Conservation (phyloP, 495 filamentous ascomycete genomes). For the Aspergillus incahuasiensis region DNA sequence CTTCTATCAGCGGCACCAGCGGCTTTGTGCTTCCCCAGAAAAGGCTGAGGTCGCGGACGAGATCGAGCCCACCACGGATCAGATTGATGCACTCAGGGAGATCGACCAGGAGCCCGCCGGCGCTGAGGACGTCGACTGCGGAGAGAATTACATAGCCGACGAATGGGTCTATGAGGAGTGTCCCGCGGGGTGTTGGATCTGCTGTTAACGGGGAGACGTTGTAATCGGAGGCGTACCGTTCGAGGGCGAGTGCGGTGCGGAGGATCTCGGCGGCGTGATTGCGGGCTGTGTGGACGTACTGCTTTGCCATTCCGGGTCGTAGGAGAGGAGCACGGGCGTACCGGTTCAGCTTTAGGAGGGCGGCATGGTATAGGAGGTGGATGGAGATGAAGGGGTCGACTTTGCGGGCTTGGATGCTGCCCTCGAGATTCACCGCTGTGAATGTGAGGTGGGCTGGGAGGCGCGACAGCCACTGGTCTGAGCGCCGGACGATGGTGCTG, state of each 20-base stretch:
- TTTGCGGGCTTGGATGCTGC: constrained; percentile 41
- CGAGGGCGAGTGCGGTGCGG: constrained; percentile 25
- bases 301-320: constrained; percentile 22
- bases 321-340: constrained; percentile 45
- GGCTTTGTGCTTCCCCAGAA: constrained; percentile 32
- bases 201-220: constrained; percentile 17
- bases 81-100: constrained; percentile 42
- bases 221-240: constrained; percentile 23
- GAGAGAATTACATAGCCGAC: constrained; percentile 41
- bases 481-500: constrained; percentile 37
- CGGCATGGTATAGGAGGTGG: constrained; percentile 58
- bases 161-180: constrained; percentile 38
- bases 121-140: constrained; percentile 45
- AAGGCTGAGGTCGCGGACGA: constrained; percentile 26
- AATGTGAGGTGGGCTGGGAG: constrained; percentile 45
- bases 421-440: constrained; percentile 47
- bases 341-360: constrained; percentile 58
- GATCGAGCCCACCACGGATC: constrained; percentile 41
- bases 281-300: constrained; percentile 36
- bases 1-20: constrained; percentile 26
- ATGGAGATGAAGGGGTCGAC: constrained; percentile 52
- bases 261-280: constrained; percentile 43
- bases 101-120: constrained; percentile 29
- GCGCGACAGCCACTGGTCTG: constrained; percentile 46
- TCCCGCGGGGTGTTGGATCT: constrained; percentile 12